Evolutionary conservation across 768 basidiomycete genomes (phyloP), one percentile per base, ranked within the genome.

Genomic region (Tremella mesenterica): DNA sequence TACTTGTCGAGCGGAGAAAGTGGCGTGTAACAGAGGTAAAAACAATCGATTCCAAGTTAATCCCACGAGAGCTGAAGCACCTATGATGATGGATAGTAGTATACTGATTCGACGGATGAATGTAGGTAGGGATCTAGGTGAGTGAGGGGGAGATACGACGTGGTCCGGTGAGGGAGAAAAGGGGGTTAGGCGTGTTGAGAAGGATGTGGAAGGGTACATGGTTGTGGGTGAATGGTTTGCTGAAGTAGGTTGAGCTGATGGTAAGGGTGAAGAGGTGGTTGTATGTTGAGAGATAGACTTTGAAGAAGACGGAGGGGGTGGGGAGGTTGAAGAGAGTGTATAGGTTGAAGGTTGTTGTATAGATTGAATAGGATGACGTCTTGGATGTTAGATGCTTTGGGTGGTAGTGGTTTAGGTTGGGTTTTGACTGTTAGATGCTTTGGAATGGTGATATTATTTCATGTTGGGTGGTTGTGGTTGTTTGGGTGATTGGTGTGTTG

Each of bases 11-110:
- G 71, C 71, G 4, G 71, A 71, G 53, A 69, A 73, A 6, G 56
- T 61, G 2, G 71, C 63, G 45, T 71, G 70, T n/a, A 73, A 51
- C 1, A 67, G 54, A 3, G 71, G 71, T 0, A 73, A 53, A 13
- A 73, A 41, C 43, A 70, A 64, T 13, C 38, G 29, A 12, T 63
- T 65, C 63, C 69, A 72, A 41, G 67, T 50, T 16, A 48, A 36
- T 0, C 63, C 63, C 13, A 67, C 30, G 7, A 57, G 21, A 3
- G 65, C 59, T 26, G 60, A 53, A 1, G 58, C 38, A 16, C 69
- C 69, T 3, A 72, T 44, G 27, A 67, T 31, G 41, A 72, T 25
- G 18, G 67, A 65, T 33, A 72, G 55, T 29, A 72, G 29, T 45
- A 52, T 66, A 21, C 58, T 49, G 4, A 72, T 50, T 18, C 63